Evolutionary conservation across 1,284 basidiomycete genomes (phyloP).

Genomic region (Heterobasidion parviporum): DNA sequence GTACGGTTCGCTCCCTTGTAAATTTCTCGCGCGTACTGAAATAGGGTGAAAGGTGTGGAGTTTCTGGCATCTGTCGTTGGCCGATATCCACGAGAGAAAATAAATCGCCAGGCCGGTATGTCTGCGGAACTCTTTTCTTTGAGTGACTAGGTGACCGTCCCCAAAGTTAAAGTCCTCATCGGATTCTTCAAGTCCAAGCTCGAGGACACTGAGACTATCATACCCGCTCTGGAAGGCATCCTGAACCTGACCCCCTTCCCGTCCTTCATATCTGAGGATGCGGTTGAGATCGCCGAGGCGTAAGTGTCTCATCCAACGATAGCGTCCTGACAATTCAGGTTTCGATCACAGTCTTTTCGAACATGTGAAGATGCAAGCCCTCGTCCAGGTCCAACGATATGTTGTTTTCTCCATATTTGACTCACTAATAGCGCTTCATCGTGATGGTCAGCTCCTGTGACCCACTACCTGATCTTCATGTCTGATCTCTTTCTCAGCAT

Average conservation of each 20-base stretch:
- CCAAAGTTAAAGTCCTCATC: constrained; percentile 70
- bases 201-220: constrained; percentile 76
- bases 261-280: constrained; percentile 66
- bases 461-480: neutral
- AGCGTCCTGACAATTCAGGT: constrained; percentile 3
- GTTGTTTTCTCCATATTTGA: constrained; percentile 82
- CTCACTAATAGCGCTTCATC: constrained; percentile 65
- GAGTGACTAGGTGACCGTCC: neutral
- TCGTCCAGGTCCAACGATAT: constrained; percentile 80
- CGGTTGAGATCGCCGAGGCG: constrained; percentile 61
- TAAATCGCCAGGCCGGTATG: constrained; percentile 81
- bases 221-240: constrained; percentile 72
- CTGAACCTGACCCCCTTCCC: constrained; percentile 58
- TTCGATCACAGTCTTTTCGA: constrained; percentile 53
- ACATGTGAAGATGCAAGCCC: constrained; percentile 74
- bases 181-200: constrained; percentile 84
- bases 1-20: constrained; percentile 26
- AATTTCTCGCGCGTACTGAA: neutral
- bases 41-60: constrained; percentile 52
- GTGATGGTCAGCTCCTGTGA: constrained; percentile 43
- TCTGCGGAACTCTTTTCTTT: neutral
- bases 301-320: constrained; percentile 26
- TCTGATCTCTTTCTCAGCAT: constrained; percentile 24
- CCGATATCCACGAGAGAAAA: constrained; percentile 49
- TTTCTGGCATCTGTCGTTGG: constrained; percentile 63